A percentile compares a stretch with the other conserved stretches of the same genome.
Conservation (phyloP, 1,284 basidiomycete genomes). For the Takashimella koratensis region DNA sequence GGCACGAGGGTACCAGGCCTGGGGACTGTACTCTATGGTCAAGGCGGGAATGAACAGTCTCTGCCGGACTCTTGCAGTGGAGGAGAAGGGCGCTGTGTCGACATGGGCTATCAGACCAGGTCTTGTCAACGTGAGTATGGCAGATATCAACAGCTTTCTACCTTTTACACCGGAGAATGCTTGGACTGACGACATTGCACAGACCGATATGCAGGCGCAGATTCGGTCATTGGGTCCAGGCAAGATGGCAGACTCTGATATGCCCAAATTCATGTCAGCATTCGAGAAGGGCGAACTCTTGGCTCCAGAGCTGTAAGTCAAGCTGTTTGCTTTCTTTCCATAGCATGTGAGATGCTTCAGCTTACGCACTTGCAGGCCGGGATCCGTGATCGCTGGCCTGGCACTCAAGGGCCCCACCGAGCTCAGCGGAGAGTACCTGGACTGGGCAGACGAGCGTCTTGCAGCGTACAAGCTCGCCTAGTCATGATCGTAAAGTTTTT, state of each 20-base stretch:
- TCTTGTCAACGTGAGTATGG: conserved; percentile 52
- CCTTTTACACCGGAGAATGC: neutral
- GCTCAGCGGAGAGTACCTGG: conserved; percentile 52
- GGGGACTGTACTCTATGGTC: conserved; percentile 53
- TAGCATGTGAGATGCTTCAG: too few species aligned
- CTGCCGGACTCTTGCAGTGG: conserved; percentile 51
- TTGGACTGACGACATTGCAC: conserved; percentile 6
- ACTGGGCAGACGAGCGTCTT: conserved; percentile 50
- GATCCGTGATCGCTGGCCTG: conserved; percentile 52
- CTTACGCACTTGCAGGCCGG: conserved; percentile 45
- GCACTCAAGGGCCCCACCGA: conserved; percentile 44
- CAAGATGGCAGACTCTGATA: conserved; percentile 46
- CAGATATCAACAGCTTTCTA: too few species aligned
- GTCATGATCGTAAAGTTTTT: too few species aligned
- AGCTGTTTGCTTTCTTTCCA: too few species aligned
- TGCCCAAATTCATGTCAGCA: conserved; percentile 49
- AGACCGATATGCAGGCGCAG: conserved; percentile 43
- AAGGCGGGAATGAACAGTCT: conserved; percentile 55
- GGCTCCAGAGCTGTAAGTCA: conserved; percentile 43
- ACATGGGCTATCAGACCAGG: conserved; percentile 54
- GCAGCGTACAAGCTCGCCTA: conserved; percentile 1
- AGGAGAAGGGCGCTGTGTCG: conserved; percentile 50
- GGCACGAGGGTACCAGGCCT: conserved; percentile 50
- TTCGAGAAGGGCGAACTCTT: conserved; percentile 51
- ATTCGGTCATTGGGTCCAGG: conserved; percentile 39